A percentile compares a stretch with the other conserved stretches of the same genome.
Conservation (phyloP, 2,329 filamentous ascomycete species). For the Hypoxylon sp. region DNA sequence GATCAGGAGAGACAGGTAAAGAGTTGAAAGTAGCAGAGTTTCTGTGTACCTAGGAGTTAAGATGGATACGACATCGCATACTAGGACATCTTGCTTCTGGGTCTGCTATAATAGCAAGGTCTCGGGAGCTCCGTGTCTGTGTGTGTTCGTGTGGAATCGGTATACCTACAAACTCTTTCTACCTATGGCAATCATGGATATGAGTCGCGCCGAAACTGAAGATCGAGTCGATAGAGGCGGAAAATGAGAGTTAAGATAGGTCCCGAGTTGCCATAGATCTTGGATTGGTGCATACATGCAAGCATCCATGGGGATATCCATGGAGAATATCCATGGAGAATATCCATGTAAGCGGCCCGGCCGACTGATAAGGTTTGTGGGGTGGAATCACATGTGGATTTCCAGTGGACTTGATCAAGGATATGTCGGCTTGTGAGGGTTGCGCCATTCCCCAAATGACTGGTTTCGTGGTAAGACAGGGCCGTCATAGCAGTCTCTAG, state of each 20-base stretch:
- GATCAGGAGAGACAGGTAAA: background rate
- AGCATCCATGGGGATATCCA: background rate
- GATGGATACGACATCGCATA: too few species aligned
- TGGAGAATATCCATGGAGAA: background rate
- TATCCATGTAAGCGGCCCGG: background rate
- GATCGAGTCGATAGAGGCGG: background rate
- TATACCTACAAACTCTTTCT: background rate
- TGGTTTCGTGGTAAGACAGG: background rate
- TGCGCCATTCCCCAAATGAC: conserved; percentile 22
- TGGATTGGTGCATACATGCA: conserved; percentile 1
- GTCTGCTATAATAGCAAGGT: too few species aligned
- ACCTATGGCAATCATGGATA: background rate
- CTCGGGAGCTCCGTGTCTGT: background rate
- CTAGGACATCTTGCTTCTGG: too few species aligned
- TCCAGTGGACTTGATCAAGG: background rate
- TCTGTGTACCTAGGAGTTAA: background rate
- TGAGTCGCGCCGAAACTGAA: background rate
- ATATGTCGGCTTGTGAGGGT: background rate
- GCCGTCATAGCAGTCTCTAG: background rate
- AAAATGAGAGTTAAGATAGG: background rate
- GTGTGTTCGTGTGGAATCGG: background rate
- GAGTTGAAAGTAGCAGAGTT: background rate
- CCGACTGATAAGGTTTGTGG: conserved; percentile 32
- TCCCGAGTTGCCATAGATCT: background rate
- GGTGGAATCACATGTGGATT: conserved; percentile 36